These are phyloP conservation scores for Taiwanofungus camphoratus DNA, from an alignment of 1,284 basidiomycete genomes.

Conservation along the genomic window DNA sequence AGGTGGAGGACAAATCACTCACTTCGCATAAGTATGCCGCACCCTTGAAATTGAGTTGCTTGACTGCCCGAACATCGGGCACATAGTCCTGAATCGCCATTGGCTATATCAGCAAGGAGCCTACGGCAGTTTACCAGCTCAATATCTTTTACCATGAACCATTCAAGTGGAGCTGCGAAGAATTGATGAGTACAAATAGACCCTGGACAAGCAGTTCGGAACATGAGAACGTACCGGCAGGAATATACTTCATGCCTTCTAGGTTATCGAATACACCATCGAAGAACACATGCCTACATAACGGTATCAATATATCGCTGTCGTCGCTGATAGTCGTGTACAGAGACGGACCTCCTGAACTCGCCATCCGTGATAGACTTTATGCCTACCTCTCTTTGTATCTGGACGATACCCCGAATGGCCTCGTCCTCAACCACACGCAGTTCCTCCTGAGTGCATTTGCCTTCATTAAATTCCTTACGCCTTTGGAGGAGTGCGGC, in stretches of 20 bases:
- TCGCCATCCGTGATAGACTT: slow-evolving; percentile 47
- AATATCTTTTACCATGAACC: slow-evolving; percentile 37
- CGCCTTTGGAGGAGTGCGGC: slow-evolving; percentile 36
- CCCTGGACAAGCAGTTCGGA: no score
- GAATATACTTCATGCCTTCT: slow-evolving; percentile 55
- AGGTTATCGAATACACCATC: slow-evolving; percentile 58
- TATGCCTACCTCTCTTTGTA: slow-evolving; percentile 37
- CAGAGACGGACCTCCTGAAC: slow-evolving; percentile 32
- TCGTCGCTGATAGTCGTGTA: not conserved
- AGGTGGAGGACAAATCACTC: slow-evolving; percentile 15
- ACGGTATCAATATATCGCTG: not conserved
- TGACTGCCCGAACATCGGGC: slow-evolving; percentile 38
- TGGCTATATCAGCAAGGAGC: no score
- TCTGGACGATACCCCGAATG: slow-evolving; percentile 36
- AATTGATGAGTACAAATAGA: slow-evolving; percentile 4
- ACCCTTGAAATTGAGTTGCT: slow-evolving; percentile 34
- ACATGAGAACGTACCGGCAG: no score
- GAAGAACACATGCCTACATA: slow-evolving; percentile 46
- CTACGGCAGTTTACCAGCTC: no score
- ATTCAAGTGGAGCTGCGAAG: slow-evolving; percentile 29
- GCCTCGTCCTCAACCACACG: slow-evolving; percentile 39
- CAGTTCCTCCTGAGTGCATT: slow-evolving; percentile 32
- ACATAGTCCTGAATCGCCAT: slow-evolving; percentile 34
- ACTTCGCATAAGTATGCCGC: slow-evolving; percentile 47
- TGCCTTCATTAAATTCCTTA: slow-evolving; percentile 29